A percentile compares a stretch with the other conserved stretches of the same genome.
These are phyloP conservation scores for Rhododendron griersonianum DNA, from an alignment of 148 eudicot genomes.

Conservation along the genomic window DNA sequence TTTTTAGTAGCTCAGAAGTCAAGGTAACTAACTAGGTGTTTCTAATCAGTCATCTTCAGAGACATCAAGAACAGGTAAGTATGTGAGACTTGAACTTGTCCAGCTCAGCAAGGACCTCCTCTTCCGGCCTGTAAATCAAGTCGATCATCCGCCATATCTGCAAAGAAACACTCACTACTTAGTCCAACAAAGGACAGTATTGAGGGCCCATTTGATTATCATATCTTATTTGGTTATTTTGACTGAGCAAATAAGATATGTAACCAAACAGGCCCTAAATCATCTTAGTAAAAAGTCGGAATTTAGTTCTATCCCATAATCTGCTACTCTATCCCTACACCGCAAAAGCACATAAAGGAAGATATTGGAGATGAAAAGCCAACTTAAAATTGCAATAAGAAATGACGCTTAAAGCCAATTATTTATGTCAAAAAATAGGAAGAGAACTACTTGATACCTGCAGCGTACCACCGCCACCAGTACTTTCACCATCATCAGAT, in stretches of 20 bases:
- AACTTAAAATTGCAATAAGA: background rate
- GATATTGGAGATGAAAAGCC: background rate
- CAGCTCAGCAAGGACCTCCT: slow-evolving; percentile 76
- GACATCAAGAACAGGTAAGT: slow-evolving; percentile 33
- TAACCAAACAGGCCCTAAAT: background rate
- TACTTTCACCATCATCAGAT: slow-evolving; percentile 84
- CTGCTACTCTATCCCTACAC: background rate
- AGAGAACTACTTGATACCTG: slow-evolving; percentile 47
- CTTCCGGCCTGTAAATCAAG: slow-evolving; percentile 79
- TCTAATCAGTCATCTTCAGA: background rate
- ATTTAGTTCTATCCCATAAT: background rate
- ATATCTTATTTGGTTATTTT: too few species aligned
- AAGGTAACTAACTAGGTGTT: background rate
- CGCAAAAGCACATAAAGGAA: background rate
- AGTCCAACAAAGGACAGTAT: background rate
- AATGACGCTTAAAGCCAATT: background rate
- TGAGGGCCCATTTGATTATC: too few species aligned
- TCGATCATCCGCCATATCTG: slow-evolving; percentile 98
- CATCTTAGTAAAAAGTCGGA: background rate
- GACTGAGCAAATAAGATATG: too few species aligned
- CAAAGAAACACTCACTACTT: slow-evolving; percentile 17
- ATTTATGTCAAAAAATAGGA: background rate
- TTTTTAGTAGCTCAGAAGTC: background rate
- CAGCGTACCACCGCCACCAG: slow-evolving; percentile 91
- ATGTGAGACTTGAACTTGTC: slow-evolving; percentile 71